phyloP scores from a whole-genome alignment of 306 rosid species.

The Sechiopsis laciniata region DNA sequence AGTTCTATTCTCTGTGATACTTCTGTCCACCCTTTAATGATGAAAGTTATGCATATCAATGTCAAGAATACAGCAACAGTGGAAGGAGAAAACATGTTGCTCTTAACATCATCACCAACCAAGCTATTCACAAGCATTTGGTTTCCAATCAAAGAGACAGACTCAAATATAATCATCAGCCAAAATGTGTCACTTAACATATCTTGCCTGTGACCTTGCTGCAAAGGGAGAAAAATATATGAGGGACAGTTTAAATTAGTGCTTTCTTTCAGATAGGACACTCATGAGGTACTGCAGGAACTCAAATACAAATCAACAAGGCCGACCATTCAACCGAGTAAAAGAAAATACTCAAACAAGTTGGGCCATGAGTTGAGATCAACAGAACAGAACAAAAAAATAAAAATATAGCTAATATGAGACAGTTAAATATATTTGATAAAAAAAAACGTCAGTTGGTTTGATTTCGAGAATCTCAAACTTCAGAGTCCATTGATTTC shows the following conservation, averaged over 20 bases:
- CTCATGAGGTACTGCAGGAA: slow-evolving; percentile 8
- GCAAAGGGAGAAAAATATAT: slow-evolving; percentile 31
- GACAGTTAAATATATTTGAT: too few species aligned
- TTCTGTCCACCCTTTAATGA: slow-evolving; percentile 60
- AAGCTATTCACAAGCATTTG: slow-evolving; percentile 85
- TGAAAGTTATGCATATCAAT: slow-evolving; percentile 43
- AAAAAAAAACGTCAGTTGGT: not conserved
- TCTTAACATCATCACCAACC: slow-evolving; percentile 41
- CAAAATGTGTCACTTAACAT: slow-evolving; percentile 77
- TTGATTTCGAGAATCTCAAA: not conserved
- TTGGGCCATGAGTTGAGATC: not conserved
- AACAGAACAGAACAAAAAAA: not conserved
- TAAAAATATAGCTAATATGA: not conserved
- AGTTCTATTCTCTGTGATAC: slow-evolving; percentile 40
- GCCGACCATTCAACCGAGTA: slow-evolving; percentile 7
- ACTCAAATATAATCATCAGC: slow-evolving; percentile 84
- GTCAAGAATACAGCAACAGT: slow-evolving; percentile 56
- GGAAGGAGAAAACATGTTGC: slow-evolving; percentile 41
- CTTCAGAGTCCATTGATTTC: not conserved
- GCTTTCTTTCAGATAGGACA: not conserved
- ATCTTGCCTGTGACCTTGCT: slow-evolving; percentile 88
- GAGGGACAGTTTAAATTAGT: not conserved
- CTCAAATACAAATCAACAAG: not conserved
- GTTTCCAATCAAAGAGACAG: slow-evolving; percentile 70
- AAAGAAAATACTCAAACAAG: not conserved